Conservation (phyloP, 1,284 basidiomycete genomes). For the Pterulicium gracile region DNA sequence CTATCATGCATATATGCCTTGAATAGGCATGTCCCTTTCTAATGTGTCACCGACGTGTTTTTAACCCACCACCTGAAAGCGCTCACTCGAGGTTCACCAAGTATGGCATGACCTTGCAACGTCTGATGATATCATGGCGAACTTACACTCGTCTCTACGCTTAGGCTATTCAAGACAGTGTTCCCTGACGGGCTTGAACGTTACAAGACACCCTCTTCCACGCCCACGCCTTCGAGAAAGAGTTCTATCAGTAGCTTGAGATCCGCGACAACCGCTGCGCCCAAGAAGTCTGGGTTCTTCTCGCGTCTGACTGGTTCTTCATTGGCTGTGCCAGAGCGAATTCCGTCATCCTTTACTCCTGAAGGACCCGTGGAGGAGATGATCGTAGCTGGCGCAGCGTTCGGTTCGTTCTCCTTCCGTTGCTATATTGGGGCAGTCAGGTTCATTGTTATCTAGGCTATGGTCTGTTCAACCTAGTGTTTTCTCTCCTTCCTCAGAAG, state of each 20-base stretch:
- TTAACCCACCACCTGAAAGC: conserved; percentile 22
- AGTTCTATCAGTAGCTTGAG: conserved; percentile 18
- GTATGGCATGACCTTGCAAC: conserved; percentile 21
- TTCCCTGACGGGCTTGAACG: conserved; percentile 56
- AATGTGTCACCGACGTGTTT: conserved; percentile 1
- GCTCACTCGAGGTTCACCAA: conserved; percentile 68
- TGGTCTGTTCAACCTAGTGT: conserved; percentile 69
- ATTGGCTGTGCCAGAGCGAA: conserved; percentile 10
- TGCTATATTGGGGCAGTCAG: too few relatives aligned
- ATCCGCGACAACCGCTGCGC: conserved; percentile 18
- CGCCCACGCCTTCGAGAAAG: conserved; percentile 25
- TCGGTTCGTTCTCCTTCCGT: conserved; percentile 31
- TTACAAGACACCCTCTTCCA: conserved; percentile 27
- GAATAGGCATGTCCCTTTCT: conserved; percentile 34
- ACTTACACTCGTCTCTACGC: not conserved
- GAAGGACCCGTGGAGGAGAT: conserved; percentile 60
- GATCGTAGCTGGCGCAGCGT: conserved; percentile 63
- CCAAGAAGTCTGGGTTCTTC: conserved; percentile 23
- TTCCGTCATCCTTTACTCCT: conserved; percentile 14
- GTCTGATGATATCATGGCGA: not conserved
- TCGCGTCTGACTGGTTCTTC: conserved; percentile 20
- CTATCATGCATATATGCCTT: conserved; percentile 61
- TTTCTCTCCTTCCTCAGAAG: conserved; percentile 62
- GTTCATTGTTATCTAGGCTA: conserved; percentile 26
- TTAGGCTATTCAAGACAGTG: conserved; percentile 59